Base-by-base conservation (phyloP, 2,329 filamentous ascomycete species). In the Cladophialophora bantiana region DNA sequence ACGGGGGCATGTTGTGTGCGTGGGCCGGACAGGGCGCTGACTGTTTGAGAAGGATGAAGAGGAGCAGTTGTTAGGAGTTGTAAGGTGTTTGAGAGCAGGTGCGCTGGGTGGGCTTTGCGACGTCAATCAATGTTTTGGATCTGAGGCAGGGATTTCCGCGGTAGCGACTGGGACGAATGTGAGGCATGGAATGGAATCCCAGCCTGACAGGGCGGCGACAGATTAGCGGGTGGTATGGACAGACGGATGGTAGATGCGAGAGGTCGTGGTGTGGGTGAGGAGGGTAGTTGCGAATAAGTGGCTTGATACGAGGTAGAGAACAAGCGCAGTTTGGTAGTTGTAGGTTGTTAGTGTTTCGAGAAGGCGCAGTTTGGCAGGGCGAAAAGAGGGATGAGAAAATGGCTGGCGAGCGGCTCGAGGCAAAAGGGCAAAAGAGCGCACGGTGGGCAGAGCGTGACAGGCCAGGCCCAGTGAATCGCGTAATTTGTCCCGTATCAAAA, bases 91-190 rank as follows among this genome's bases (percentile, higher is more conserved):
- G 32, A 10, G 56, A 42, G 52, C 60, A 52, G 56, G 40, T 52
- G 53, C 62, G 68, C 65, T 48, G 63, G 61, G 26, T 59, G 40
- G 62, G 60, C 38, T 63, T 56, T 70, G 68, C 66, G 61, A 70
- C 63, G 66, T 70, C 68, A 68, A 70, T 70, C 66, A 68, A 68
- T 70, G 68, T 70, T 68, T 70, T 66, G 60, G 64, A 65, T 65
- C 63, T 65, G 63, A 68, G 60, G 68, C 66, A 70, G 57, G 66
- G 68, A 63, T 68, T 66, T 61, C 66, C 50, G 67, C 38, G 59
- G 54, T 32, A 35, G 67, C 18, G 31, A 31, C 26, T 61, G 45
- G 59, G 45, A 57, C 34, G 53, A 26, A 26, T 26, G 54, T 34
- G 40, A 42, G 59, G 59, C 59, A 58, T 59, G 53, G 64, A 62